phyloP scores from a whole-genome alignment of 768 basidiomycete species.

The Phaffia tasmanica region DNA sequence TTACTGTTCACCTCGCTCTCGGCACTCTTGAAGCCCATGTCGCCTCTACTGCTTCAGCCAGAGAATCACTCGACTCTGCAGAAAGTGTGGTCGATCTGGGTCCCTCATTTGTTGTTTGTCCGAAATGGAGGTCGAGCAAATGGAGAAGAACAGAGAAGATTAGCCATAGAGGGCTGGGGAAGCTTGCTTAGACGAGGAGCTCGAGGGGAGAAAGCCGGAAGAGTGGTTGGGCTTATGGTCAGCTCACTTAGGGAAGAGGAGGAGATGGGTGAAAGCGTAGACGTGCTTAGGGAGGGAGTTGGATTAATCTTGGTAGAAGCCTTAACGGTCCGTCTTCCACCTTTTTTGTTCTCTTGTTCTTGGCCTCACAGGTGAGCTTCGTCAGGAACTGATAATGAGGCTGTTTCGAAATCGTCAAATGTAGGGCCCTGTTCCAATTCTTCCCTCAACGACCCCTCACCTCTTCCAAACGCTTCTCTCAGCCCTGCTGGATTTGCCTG shows the following conservation, averaged over 20 bases:
- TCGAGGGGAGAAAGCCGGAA: conserved; percentile 50
- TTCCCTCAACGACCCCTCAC: conserved; percentile 30
- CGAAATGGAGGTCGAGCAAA: conserved; percentile 44
- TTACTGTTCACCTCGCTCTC: conserved; percentile 36
- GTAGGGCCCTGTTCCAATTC: conserved; percentile 40
- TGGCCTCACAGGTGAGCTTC: conserved; percentile 38
- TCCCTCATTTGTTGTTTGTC: conserved; percentile 31
- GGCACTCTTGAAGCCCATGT: conserved; percentile 32
- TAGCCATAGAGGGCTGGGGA: conserved; percentile 77
- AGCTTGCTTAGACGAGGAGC: conserved; percentile 56
- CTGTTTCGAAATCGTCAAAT: conserved; percentile 42
- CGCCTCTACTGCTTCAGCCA: conserved; percentile 29
- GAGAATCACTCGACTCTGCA: conserved; percentile 18
- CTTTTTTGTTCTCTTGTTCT: conserved; percentile 19
- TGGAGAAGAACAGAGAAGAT: conserved; percentile 47
- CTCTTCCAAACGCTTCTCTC: conserved; percentile 26
- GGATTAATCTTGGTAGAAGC: conserved; percentile 53
- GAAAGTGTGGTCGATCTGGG: conserved; percentile 30
- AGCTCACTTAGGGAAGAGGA: conserved; percentile 38
- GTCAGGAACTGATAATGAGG: conserved; percentile 52
- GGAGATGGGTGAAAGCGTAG: conserved; percentile 40
- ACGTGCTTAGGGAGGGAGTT: conserved; percentile 55
- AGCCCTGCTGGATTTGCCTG: conserved; percentile 25
- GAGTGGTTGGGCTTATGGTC: conserved; percentile 48
- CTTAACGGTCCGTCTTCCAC: conserved; percentile 52